These are phyloP conservation scores for Aspergillus caelatus DNA, from an alignment of 2,329 filamentous ascomycete species.

Conservation along the genomic window DNA sequence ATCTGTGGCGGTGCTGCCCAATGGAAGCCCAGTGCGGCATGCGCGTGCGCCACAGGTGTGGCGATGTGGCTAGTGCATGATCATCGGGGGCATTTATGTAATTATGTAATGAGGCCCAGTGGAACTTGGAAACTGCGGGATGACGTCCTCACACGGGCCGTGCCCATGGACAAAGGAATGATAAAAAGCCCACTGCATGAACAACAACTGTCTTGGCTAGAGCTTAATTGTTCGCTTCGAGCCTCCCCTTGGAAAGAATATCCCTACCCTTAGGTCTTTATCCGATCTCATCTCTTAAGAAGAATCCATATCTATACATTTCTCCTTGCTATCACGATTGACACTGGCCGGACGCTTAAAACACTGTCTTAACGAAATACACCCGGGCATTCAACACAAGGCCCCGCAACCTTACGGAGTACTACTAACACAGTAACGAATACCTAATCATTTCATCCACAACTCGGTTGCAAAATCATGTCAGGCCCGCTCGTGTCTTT, in stretches of 20 bases:
- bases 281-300: not conserved
- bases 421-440: not conserved
- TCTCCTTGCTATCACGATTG: not conserved
- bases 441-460: not conserved
- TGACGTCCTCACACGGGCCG: constrained; percentile 25
- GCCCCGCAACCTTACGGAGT: not conserved
- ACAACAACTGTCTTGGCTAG: not conserved
- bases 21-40: not conserved
- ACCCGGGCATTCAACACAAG: not conserved
- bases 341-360: not conserved
- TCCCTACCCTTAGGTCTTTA: not conserved
- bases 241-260: not conserved
- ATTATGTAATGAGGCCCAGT: not conserved
- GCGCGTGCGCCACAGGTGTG: constrained; percentile 12
- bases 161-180: not conserved
- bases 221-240: constrained; percentile 1
- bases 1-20: constrained; percentile 14
- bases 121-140: constrained; percentile 15
- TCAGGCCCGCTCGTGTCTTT: constrained; percentile 30
- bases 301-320: not conserved
- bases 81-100: not conserved
- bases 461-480: constrained; percentile 21
- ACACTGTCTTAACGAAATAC: not conserved
- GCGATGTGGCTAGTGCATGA: constrained; percentile 7
- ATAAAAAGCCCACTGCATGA: not conserved